Evolutionary conservation across 139 green algal genomes (phyloP).

Genomic region (Coelastrella sp.): DNA sequence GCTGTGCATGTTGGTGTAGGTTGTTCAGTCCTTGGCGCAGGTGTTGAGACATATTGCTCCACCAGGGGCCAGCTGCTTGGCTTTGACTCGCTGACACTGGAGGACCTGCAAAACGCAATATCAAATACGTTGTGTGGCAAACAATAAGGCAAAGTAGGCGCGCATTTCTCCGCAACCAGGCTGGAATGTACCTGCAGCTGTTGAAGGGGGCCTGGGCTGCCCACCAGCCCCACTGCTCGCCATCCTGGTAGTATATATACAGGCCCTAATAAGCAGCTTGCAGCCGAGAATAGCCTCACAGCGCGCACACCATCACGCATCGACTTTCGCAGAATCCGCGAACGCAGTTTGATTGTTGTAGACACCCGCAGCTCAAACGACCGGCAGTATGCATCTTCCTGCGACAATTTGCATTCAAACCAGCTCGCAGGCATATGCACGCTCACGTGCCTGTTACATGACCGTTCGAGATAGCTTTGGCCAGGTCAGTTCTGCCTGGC

Average conservation of each 20-base stretch:
- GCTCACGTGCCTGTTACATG: too few species aligned
- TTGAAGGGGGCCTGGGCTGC: not conserved
- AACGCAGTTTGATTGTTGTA: too few species aligned
- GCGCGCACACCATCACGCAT: too few species aligned
- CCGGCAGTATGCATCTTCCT: too few species aligned
- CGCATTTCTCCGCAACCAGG: not conserved
- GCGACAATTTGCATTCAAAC: too few species aligned
- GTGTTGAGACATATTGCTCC: slow-evolving; percentile 5
- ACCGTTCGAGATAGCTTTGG: too few species aligned
- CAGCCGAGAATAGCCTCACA: too few species aligned
- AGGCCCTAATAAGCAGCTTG: too few species aligned
- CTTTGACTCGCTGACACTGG: not conserved
- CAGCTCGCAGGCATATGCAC: too few species aligned
- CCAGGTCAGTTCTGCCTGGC: too few species aligned
- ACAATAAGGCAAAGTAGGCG: not conserved
- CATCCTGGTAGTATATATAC: not conserved
- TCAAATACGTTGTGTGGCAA: not conserved
- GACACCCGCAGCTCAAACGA: too few species aligned
- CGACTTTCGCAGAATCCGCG: too few species aligned
- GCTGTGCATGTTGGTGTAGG: not conserved
- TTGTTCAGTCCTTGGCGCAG: not conserved
- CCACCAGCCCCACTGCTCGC: not conserved
- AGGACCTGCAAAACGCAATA: not conserved
- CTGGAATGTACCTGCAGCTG: not conserved
- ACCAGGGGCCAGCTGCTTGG: not conserved